Evolutionary conservation across 177 flowering plant genomes (phyloP).

Genomic region (Vitis hybrid): DNA sequence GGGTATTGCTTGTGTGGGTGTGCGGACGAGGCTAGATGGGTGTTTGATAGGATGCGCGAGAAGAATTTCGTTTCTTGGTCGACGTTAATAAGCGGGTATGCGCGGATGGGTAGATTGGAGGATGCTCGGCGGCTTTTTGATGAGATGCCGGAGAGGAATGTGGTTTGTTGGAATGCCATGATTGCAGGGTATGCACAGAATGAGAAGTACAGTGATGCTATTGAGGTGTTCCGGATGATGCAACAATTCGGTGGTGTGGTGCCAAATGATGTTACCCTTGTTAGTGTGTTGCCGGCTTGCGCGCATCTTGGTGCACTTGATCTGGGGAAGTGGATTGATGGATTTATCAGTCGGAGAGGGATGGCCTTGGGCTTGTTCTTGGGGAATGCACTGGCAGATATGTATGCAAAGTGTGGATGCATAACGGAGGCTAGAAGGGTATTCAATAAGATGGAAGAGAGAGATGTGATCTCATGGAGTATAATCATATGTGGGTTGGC

Average conservation of each 20-base stretch:
- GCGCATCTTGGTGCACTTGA: constrained; percentile 33
- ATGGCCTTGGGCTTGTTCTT: constrained; percentile 28
- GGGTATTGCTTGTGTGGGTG: constrained; percentile 28
- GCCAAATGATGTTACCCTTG: constrained; percentile 38
- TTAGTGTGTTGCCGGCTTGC: constrained; percentile 38
- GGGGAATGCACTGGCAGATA: constrained; percentile 42
- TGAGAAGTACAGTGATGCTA: constrained; percentile 31
- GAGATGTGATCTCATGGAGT: constrained; percentile 34
- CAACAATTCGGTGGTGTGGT: constrained; percentile 21
- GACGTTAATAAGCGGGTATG: constrained; percentile 33
- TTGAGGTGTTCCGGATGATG: constrained; percentile 32
- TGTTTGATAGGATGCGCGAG: constrained; percentile 36
- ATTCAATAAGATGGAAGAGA: constrained; percentile 16
- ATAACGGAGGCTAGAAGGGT: constrained; percentile 28
- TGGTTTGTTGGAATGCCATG: constrained; percentile 24
- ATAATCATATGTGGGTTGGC: constrained; percentile 38
- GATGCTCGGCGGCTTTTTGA: constrained; percentile 35
- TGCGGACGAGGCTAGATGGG: constrained; percentile 23
- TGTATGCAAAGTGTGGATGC: constrained; percentile 47
- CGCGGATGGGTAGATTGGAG: constrained; percentile 23
- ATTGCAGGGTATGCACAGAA: constrained; percentile 44
- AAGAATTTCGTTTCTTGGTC: constrained; percentile 41
- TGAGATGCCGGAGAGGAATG: constrained; percentile 31
- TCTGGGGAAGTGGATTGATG: no score
- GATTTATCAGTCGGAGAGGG: constrained; percentile 6